Evolutionary conservation across 176 grass and related monocot genomes (phyloP).

Genomic region (Oryza punctata): DNA sequence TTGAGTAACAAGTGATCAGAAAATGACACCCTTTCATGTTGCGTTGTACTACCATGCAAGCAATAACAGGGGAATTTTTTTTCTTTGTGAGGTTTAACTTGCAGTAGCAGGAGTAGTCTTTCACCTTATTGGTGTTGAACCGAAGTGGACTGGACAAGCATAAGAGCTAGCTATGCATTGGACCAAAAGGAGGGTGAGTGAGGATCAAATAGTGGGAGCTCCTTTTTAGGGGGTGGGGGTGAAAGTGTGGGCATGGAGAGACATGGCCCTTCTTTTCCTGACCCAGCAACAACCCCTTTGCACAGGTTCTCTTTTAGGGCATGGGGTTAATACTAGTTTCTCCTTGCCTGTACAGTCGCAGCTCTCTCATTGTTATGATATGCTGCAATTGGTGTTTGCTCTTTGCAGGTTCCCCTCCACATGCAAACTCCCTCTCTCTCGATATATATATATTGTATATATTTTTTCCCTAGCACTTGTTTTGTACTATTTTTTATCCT

Average conservation of each 20-base stretch:
- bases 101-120: slow-evolving; percentile 12
- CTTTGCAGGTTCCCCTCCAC: not conserved
- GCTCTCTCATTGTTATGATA: slow-evolving; percentile 26
- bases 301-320: slow-evolving; percentile 39
- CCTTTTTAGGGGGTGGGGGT: slow-evolving; percentile 68
- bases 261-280: slow-evolving; percentile 42
- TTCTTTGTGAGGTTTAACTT: slow-evolving; percentile 10
- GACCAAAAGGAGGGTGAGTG: slow-evolving; percentile 52
- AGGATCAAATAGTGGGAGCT: slow-evolving; percentile 75
- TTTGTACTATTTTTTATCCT: not conserved
- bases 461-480: not conserved
- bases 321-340: slow-evolving; percentile 47
- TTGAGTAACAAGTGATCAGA: not conserved
- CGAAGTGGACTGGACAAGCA: not conserved
- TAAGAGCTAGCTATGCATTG: slow-evolving; percentile 20
- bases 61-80: not conserved
- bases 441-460: not conserved
- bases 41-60: not conserved
- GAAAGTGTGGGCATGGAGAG: slow-evolving; percentile 45
- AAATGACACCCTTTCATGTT: not conserved
- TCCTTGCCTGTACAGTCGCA: slow-evolving; percentile 25
- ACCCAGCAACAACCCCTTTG: slow-evolving; percentile 33
- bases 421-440: not conserved
- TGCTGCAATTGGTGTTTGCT: not conserved
- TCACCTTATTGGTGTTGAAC: not conserved